These are phyloP conservation scores for Candida nitratophila DNA, from an alignment of 805 yeast genomes.

Conservation along the genomic window DNA sequence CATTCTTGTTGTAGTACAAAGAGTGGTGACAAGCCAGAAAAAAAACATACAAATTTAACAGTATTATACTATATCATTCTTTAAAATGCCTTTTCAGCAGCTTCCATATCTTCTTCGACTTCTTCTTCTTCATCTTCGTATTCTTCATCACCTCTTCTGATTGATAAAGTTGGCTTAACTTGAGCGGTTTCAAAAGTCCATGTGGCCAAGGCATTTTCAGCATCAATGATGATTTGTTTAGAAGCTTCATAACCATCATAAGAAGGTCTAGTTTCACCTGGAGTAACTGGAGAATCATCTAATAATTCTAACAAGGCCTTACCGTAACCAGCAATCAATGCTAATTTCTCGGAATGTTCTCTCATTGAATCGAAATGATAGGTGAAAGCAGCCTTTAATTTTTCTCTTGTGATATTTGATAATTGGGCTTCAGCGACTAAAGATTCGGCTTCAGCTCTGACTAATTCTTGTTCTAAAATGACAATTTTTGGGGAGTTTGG, in stretches of 20 bases:
- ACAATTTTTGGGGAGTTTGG: slow-evolving; percentile 78
- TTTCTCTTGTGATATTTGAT: slow-evolving; percentile 82
- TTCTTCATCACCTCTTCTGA: slow-evolving; percentile 38
- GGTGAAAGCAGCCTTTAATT: slow-evolving; percentile 76
- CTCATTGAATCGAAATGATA: slow-evolving; percentile 81
- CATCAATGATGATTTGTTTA: slow-evolving; percentile 79
- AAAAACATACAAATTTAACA: too few relatives aligned
- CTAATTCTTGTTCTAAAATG: slow-evolving; percentile 81
- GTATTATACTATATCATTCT: too few relatives aligned
- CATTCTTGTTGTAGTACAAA: too few relatives aligned
- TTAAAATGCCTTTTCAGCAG: slow-evolving; percentile 35
- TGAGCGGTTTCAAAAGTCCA: slow-evolving; percentile 83
- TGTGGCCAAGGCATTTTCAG: slow-evolving; percentile 73
- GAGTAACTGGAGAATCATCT: slow-evolving; percentile 81
- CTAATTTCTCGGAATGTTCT: slow-evolving; percentile 80
- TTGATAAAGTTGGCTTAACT: slow-evolving; percentile 73
- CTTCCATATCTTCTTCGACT: slow-evolving; percentile 38
- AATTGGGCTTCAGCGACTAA: slow-evolving; percentile 89
- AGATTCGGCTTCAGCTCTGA: slow-evolving; percentile 88
- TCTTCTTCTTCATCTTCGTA: slow-evolving; percentile 47
- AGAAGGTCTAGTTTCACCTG: slow-evolving; percentile 88
- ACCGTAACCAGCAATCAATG: slow-evolving; percentile 85
- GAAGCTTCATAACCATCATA: slow-evolving; percentile 87
- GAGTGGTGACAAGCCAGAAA: too few relatives aligned
- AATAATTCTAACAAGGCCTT: slow-evolving; percentile 76